Evolutionary conservation across 495 filamentous ascomycete species (phyloP).

Genomic region (Talaromyces stipitatus): DNA sequence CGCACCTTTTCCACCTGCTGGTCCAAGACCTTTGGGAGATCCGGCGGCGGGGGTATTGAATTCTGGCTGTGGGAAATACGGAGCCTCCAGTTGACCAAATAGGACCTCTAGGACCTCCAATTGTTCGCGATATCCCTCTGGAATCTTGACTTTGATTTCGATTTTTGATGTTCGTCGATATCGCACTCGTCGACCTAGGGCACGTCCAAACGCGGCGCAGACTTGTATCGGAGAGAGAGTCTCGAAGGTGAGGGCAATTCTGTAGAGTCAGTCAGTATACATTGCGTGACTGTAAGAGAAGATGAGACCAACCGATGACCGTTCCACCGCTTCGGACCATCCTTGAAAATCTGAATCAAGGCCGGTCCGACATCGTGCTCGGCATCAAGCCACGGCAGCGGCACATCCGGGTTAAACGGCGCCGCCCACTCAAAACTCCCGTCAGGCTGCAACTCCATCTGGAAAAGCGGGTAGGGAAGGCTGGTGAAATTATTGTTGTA

Average conservation of each 20-base stretch:
- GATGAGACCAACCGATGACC: conserved; percentile 56
- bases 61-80: conserved; percentile 54
- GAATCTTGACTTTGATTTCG: conserved; percentile 78
- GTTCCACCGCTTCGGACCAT: conserved; percentile 78
- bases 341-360: conserved; percentile 91
- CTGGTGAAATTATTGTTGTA: conserved; percentile 99
- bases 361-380: conserved; percentile 97
- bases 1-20: conserved; percentile 56
- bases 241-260: conserved; percentile 89
- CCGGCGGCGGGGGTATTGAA: conserved; percentile 39
- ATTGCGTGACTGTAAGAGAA: background rate
- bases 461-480: conserved; percentile 85
- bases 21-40: conserved; percentile 45
- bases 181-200: conserved; percentile 65
- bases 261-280: conserved; percentile 20
- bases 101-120: conserved; percentile 61
- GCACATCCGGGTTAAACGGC: conserved; percentile 81
- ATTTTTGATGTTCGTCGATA: conserved; percentile 69
- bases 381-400: conserved; percentile 93
- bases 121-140: conserved; percentile 83
- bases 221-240: conserved; percentile 76
- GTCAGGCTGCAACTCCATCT: conserved; percentile 77
- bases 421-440: conserved; percentile 91
- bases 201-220: conserved; percentile 69
- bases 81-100: conserved; percentile 53